Conservation (phyloP, 768 basidiomycete species). For the Mrakia gelida region DNA sequence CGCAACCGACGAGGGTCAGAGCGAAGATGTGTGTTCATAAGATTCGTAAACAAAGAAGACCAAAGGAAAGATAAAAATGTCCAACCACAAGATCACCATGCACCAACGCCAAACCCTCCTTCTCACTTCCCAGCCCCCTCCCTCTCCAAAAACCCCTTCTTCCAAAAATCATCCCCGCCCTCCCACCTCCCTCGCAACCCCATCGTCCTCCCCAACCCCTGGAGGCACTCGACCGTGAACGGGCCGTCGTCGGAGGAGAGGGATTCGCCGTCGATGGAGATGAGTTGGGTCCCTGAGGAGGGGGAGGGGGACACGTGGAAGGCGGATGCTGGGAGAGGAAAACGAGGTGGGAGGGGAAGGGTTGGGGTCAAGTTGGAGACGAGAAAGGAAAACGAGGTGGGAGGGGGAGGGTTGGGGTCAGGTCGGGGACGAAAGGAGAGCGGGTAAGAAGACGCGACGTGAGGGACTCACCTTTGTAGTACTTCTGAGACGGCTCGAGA, state of each 20-base stretch:
- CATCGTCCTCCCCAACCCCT: slow-evolving; percentile 13
- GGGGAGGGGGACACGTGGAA: slow-evolving; percentile 6
- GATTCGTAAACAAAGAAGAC: too few relatives aligned
- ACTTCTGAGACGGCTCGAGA: background rate
- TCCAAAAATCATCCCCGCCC: slow-evolving; percentile 17
- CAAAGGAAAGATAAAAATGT: too few relatives aligned
- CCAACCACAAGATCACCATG: too few relatives aligned
- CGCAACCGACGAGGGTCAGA: too few relatives aligned
- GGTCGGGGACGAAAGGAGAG: background rate
- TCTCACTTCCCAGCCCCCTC: too few relatives aligned
- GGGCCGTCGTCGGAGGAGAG: background rate
- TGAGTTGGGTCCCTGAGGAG: background rate
- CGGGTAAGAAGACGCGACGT: too few relatives aligned
- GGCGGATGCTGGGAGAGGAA: background rate
- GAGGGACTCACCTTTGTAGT: slow-evolving; percentile 12
- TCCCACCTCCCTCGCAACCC: slow-evolving; percentile 22
- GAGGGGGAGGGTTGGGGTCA: background rate
- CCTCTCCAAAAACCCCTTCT: background rate
- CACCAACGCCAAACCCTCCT: too few relatives aligned
- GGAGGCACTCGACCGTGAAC: slow-evolving; percentile 1
- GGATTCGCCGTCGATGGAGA: slow-evolving; percentile 22
- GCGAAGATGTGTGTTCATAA: too few relatives aligned
- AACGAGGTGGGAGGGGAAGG: background rate
- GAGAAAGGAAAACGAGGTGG: background rate
- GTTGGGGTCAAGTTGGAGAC: background rate